These are phyloP conservation scores for Solanum ossicruentum DNA, from an alignment of 257 asterid genomes.

Conservation along the genomic window DNA sequence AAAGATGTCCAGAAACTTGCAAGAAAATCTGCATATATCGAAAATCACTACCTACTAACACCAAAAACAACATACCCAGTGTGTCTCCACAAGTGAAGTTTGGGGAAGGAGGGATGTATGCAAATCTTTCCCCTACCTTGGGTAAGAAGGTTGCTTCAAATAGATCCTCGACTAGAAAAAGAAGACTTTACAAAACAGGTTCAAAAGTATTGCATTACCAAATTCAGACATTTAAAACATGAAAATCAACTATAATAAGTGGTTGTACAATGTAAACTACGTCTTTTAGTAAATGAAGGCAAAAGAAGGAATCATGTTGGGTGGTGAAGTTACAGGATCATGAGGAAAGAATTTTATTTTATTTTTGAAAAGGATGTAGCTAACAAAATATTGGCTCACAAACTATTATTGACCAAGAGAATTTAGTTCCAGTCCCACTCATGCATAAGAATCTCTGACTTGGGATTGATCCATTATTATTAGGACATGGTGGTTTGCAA, in stretches of 20 bases:
- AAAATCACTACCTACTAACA: not conserved
- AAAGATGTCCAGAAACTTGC: conserved; percentile 8
- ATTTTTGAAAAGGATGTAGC: not conserved
- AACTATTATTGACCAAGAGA: not conserved
- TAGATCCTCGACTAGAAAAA: not conserved
- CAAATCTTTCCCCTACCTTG: not conserved
- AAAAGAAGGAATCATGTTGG: not conserved
- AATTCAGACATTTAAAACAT: not conserved
- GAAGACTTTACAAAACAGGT: not conserved
- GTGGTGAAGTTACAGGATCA: not conserved
- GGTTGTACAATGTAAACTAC: not conserved
- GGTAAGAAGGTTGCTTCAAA: not conserved
- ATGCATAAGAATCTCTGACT: not conserved
- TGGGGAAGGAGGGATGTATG: not conserved
- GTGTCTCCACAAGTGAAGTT: not conserved
- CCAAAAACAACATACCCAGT: not conserved
- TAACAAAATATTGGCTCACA: not conserved
- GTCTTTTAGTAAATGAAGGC: not conserved
- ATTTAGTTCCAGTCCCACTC: not conserved
- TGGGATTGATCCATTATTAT: not conserved
- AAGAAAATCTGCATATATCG: not conserved
- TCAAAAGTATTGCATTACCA: not conserved
- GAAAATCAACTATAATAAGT: not conserved
- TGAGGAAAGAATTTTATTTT: not conserved
- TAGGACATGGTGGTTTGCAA: not conserved